Evolutionary conservation across 2,329 filamentous ascomycete genomes (phyloP), one percentile per base, ranked within the genome.

Genomic region (Curvularia sp.): DNA sequence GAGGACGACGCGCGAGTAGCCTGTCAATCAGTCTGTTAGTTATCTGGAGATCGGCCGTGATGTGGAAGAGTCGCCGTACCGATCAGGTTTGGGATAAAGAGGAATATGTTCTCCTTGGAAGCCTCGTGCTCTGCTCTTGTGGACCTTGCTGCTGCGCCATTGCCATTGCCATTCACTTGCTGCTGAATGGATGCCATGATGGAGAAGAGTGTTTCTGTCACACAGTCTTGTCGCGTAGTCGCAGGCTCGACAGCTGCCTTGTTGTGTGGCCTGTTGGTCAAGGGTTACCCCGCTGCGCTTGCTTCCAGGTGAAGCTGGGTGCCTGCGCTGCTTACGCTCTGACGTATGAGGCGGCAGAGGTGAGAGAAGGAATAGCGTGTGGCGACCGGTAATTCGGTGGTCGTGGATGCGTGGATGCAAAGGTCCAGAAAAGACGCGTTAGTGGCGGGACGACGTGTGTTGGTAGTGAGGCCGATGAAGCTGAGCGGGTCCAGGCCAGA

Each of bases 41-140:
- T 30, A 71, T 64, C 47, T 54, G 18, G 38, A 22, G n/a, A 33
- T 2, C 48, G 5, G 30, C 31, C 42, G 38, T 38, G 10, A 4
- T 31, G 10, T 44, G 24, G 10, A 24, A 46, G 28, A 46, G 44
- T 41, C 20, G 35, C 44, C 75, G 51, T 70, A 84, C 82, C 82
- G 60, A 84, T 84, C 62, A 83, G 60, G 67, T 84, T 84, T 13
- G 82, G 82, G 24, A 80, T 76, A 72, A 84, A 84, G 46, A 84
- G 73, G 71, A 84, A 84, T 70, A 84, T 83, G 74, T 84, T 84
- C 78, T 84, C 82, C 46, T 80, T 66, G n/a, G 75, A 69, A 54
- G 75, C 68, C 28, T 76, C 65, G 41, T 63, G 54, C 42, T 61
- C 52, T 15, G 31, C 33, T 39, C 57, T 57, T 31, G 65, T 43